Conservation (phyloP, 2,329 filamentous ascomycete species). For the Helicocarpus griseus region DNA sequence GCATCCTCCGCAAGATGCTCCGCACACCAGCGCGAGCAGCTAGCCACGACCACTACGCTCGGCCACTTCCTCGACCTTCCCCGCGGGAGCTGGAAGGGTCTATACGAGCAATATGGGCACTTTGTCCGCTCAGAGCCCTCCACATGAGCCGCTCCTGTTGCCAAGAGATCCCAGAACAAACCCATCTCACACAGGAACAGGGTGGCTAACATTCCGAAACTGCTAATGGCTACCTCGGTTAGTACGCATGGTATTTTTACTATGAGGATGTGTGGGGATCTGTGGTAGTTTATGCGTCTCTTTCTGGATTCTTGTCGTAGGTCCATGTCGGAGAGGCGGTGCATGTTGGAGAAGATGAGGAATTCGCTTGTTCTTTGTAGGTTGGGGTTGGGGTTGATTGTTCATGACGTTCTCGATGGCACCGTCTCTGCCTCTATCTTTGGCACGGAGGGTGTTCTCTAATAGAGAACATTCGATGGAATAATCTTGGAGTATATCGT, state of each 20-base stretch:
- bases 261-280: not conserved
- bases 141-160: too few species aligned
- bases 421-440: too few species aligned
- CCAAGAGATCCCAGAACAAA: not conserved
- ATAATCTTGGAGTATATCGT: not conserved
- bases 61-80: not conserved
- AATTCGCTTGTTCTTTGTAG: not conserved
- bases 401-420: too few species aligned
- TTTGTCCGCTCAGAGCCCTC: too few species aligned
- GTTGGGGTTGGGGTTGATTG: too few species aligned
- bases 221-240: not conserved
- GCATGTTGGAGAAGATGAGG: not conserved
- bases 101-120: not conserved
- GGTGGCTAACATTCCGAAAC: not conserved
- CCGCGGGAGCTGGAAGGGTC: not conserved
- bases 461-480: not conserved
- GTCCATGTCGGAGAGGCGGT: too few species aligned
- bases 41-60: not conserved
- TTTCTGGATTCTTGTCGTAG: not conserved
- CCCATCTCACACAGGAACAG: not conserved
- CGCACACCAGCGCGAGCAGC: not conserved
- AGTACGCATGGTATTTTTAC: not conserved
- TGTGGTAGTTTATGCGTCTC: not conserved
- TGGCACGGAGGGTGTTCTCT: too few species aligned
- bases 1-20: not conserved